Conservation (phyloP, 208 protist genomes). For the Leptomonas seymouri region DNA sequence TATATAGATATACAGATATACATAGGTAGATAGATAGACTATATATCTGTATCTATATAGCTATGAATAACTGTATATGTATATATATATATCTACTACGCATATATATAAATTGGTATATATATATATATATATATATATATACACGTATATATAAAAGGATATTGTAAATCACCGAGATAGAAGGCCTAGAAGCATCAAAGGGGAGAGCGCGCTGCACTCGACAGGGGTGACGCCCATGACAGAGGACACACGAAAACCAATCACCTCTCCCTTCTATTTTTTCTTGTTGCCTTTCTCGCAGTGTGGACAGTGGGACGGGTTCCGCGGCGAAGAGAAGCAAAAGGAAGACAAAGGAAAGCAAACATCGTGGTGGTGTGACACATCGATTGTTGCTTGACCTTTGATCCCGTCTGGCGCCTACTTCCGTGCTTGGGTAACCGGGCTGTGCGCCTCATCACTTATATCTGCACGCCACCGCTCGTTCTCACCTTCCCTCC, state of each 20-base stretch:
- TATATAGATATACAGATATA: too few relatives aligned
- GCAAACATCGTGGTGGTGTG: conserved; percentile 9
- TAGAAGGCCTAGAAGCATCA: not conserved
- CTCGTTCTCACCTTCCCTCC: conserved; percentile 12
- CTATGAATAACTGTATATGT: too few relatives aligned
- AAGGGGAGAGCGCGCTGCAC: not conserved
- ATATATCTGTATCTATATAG: too few relatives aligned
- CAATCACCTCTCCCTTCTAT: too few relatives aligned
- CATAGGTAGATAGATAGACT: too few relatives aligned
- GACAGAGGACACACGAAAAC: not conserved
- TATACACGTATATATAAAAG: too few relatives aligned
- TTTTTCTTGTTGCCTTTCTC: too few relatives aligned
- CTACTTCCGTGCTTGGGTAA: not conserved
- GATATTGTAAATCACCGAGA: conserved; percentile 11
- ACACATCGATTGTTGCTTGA: conserved; percentile 2
- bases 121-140: too few relatives aligned
- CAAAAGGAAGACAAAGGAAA: conserved; percentile 18
- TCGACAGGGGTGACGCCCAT: not conserved
- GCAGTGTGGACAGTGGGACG: too few relatives aligned
- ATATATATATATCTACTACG: too few relatives aligned
- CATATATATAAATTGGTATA: too few relatives aligned
- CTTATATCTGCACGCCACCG: too few relatives aligned
- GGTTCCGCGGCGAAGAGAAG: not conserved
- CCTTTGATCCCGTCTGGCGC: not conserved
- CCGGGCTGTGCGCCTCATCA: not conserved